phyloP scores from a whole-genome alignment of 805 yeast species.

The Candida odintsovae region DNA sequence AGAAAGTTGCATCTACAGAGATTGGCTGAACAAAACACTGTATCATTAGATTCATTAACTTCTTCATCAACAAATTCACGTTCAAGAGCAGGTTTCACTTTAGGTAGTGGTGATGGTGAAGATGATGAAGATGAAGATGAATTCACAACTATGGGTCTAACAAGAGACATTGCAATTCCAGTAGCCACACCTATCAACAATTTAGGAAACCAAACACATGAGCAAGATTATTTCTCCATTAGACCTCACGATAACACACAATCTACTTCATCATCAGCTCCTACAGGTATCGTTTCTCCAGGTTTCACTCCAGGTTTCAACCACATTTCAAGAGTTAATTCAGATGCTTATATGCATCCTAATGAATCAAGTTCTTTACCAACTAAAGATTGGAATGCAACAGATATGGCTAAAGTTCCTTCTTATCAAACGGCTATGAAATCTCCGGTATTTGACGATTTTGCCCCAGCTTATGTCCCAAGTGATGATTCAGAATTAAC shows the following conservation, averaged over 20 bases:
- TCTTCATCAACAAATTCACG: background rate
- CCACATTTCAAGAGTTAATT: constrained; percentile 54
- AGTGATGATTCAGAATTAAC: constrained; percentile 17
- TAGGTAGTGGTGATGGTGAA: constrained; percentile 9
- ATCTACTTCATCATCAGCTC: background rate
- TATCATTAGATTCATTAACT: constrained; percentile 18
- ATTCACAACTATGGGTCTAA: constrained; percentile 11
- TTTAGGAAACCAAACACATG: constrained; percentile 6
- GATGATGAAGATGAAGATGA: constrained; percentile 22
- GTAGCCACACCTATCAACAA: constrained; percentile 22
- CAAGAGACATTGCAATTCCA: constrained; percentile 2
- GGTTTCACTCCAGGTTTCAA: constrained; percentile 49
- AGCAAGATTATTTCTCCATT: constrained; percentile 32
- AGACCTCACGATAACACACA: constrained; percentile 6
- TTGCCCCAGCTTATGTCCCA: constrained; percentile 63
- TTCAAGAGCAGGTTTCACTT: constrained; percentile 6
- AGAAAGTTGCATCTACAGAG: constrained; percentile 45
- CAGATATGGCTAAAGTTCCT: constrained; percentile 65
- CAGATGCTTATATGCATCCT: constrained; percentile 30
- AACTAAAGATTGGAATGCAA: constrained; percentile 35
- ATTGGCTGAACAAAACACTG: constrained; percentile 31
- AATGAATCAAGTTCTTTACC: constrained; percentile 1
- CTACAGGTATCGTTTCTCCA: constrained; percentile 27
- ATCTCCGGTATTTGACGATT: constrained; percentile 41
- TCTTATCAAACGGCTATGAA: constrained; percentile 77